Evolutionary conservation across 2,329 filamentous ascomycete species (phyloP).

Genomic region (Epichloe brachyelytri): DNA sequence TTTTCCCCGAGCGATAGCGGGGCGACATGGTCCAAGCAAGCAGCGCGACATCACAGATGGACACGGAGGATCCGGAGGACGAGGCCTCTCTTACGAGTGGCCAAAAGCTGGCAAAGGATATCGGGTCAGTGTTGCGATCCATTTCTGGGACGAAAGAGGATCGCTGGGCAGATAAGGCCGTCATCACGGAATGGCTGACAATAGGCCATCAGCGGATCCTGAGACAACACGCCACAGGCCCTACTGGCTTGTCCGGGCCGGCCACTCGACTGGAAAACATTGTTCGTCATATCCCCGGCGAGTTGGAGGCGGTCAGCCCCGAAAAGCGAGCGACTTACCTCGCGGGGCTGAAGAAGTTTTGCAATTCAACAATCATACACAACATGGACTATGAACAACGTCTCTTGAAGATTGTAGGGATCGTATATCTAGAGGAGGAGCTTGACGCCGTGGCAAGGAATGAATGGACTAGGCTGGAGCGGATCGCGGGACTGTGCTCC

Average conservation of each 20-base stretch:
- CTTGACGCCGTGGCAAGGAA: conserved; percentile 10
- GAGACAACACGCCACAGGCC: background rate
- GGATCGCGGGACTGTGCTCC: conserved; percentile 14
- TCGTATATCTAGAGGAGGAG: conserved; percentile 19
- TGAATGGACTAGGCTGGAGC: conserved; percentile 15
- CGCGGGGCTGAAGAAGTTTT: conserved; percentile 10
- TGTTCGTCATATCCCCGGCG: background rate
- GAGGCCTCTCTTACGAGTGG: background rate
- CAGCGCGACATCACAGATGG: background rate
- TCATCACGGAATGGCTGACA: conserved; percentile 9
- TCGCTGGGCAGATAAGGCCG: background rate
- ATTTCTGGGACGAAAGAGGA: background rate
- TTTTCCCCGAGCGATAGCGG: background rate
- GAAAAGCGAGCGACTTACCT: conserved; percentile 12
- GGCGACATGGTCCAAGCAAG: background rate
- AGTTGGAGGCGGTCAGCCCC: background rate
- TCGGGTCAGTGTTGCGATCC: background rate
- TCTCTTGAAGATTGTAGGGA: conserved; percentile 11
- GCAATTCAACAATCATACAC: conserved; percentile 5
- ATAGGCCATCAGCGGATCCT: background rate
- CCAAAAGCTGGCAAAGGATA: background rate
- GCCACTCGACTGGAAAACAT: background rate
- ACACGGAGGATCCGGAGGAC: background rate
- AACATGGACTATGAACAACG: conserved; percentile 11
- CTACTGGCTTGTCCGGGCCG: background rate